Percentiles rank a stretch among this genome's conserved stretches.
Evolutionary conservation across 2,329 filamentous ascomycete genomes (phyloP).

Genomic region (Arthroderma uncinatum): DNA sequence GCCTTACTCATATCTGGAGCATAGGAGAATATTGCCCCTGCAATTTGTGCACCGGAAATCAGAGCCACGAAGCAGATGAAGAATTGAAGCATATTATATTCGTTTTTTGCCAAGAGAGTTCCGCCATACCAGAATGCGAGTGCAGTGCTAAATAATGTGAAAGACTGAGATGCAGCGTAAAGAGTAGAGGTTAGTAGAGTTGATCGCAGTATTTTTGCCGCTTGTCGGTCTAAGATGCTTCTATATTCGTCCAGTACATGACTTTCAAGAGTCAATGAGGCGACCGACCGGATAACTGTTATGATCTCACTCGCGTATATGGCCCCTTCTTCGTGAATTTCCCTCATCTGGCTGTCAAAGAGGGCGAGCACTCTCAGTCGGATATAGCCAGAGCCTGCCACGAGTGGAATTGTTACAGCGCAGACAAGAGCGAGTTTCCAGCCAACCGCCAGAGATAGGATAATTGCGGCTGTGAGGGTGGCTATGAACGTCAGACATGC

Average conservation of each 20-base stretch:
- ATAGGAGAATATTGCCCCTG: constrained; percentile 78
- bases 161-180: constrained; percentile 72
- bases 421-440: constrained; percentile 85
- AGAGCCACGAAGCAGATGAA: constrained; percentile 81
- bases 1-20: constrained; percentile 90
- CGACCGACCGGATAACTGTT: constrained; percentile 83
- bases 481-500: constrained; percentile 71
- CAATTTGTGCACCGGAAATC: constrained; percentile 84
- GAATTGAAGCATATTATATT: constrained; percentile 75
- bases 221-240: constrained; percentile 43
- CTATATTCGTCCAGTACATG: constrained; percentile 68
- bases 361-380: constrained; percentile 72
- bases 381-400: constrained; percentile 70
- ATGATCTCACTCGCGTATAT: constrained; percentile 86
- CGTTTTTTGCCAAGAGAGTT: constrained; percentile 55
- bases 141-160: constrained; percentile 72
- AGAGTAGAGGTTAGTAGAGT: constrained; percentile 61
- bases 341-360: constrained; percentile 68
- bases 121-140: constrained; percentile 91
- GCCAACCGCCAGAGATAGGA: constrained; percentile 58
- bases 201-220: constrained; percentile 63
- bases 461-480: constrained; percentile 63
- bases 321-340: constrained; percentile 67
- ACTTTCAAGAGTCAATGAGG: constrained; percentile 72
- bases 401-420: constrained; percentile 62